Conservation (phyloP, 208 protist genomes). For the Leishmania aethiopica region DNA sequence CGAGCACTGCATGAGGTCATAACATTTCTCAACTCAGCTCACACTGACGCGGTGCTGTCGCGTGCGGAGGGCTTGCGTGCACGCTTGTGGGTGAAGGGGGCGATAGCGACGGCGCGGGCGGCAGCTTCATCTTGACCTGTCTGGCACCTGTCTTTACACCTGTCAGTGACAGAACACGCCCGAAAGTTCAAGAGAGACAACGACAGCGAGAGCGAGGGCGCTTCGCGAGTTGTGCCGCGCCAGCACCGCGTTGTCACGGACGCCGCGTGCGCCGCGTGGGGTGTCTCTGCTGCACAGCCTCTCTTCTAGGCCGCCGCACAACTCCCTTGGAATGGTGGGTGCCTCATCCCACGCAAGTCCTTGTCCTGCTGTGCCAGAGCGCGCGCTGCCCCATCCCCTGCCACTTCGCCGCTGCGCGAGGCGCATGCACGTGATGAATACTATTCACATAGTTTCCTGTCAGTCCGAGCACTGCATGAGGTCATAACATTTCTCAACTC, state of each 20-base stretch:
- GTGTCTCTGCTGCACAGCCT: not conserved
- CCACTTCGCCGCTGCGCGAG: not conserved
- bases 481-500: conserved; percentile 4
- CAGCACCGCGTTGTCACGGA: not conserved
- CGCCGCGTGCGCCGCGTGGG: not conserved
- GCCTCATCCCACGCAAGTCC: not conserved
- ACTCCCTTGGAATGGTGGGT: conserved; percentile 16
- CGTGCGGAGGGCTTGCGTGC: not conserved
- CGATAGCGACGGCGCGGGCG: not conserved
- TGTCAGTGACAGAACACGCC: conserved; percentile 4
- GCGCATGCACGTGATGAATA: conserved; percentile 9
- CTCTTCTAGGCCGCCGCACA: not conserved
- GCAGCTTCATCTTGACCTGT: conserved; percentile 4
- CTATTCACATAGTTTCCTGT: conserved; percentile 24
- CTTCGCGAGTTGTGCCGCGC: conserved; percentile 5
- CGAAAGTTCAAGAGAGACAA: conserved; percentile 5
- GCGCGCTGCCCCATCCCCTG: not conserved
- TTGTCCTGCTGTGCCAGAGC: conserved; percentile 20
- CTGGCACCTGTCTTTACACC: conserved; percentile 8
- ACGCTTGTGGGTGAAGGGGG: conserved; percentile 14
- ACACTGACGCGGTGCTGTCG: conserved; percentile 5
- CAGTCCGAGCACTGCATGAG: conserved; percentile 17
- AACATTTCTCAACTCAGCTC: conserved; percentile 13
- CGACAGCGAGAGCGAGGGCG: not conserved
- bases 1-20: conserved; percentile 18